Evolutionary conservation across 768 basidiomycete genomes (phyloP), one percentile per base, ranked within the genome.

Genomic region (Lentinula sp.): DNA sequence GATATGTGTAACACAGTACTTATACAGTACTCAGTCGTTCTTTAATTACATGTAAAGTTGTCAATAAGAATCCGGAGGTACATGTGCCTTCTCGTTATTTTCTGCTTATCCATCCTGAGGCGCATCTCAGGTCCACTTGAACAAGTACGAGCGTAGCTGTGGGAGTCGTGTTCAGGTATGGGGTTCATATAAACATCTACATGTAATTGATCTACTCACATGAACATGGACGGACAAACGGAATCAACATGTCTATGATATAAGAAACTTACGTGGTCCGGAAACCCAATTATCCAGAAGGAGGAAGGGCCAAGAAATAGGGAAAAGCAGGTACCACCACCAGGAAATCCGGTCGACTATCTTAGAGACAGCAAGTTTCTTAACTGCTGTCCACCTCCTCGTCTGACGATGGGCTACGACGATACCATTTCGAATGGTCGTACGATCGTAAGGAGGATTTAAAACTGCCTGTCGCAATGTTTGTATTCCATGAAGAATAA

Each of bases 401-500:
- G 73, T 72, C 15, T 65, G 67, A 58, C 77, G 72, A 49, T 66
- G 69, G 35, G 81, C 76, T 55, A 83, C 79, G 10, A 84, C 68
- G 36, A 63, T 66, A 15, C 82, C 81, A 35, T 66, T 66, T 61
- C 76, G 79, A 62, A 85, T 79, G 6, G 82, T 84, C 9, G 80
- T 84, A 49, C 83, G 78, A 62, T 79, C 76, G 59, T 75, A 79
- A 53, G 68, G 63, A 4, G 85, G 85, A 65, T 77, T 76, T 37
- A 85, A 75, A 18, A 81, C 79, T 9, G 77, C 80, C 60, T 77
- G 74, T 63, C 77, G 79, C 56, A 83, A 67, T 23, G 73, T 69
- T 36, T 68, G 65, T 58, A 76, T 76, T 42, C 77, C 79, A 64
- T 84, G 85, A 57, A 87, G 72, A 58, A 87, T 72, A 32, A 87